phyloP scores from a whole-genome alignment of 306 rosid genomes.

The Cucurbita maxima region DNA sequence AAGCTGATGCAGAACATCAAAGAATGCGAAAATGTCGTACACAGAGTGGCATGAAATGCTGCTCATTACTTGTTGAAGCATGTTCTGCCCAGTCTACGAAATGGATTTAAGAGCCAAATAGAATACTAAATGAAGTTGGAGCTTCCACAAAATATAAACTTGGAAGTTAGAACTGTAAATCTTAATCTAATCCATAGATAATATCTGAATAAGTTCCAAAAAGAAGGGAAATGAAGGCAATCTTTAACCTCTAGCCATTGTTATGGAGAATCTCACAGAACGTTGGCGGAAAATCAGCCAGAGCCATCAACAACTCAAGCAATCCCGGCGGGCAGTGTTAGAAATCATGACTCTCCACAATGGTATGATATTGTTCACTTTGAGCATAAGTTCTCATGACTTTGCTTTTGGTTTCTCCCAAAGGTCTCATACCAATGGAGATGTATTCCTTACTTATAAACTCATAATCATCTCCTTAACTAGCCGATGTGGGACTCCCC shows the following conservation, averaged over 20 bases:
- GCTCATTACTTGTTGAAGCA: slow-evolving; percentile 43
- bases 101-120: background rate
- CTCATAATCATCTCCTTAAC: no score
- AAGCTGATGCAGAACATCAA: slow-evolving; percentile 57
- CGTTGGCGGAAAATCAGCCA: background rate
- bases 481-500: no score
- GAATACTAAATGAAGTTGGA: slow-evolving; percentile 7
- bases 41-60: slow-evolving; percentile 60
- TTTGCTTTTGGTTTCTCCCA: no score
- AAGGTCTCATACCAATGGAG: no score
- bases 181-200: background rate
- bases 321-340: background rate
- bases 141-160: background rate
- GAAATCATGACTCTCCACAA: no score
- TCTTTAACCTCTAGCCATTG: background rate
- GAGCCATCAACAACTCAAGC: no score
- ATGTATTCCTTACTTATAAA: no score
- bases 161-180: background rate
- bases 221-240: background rate
- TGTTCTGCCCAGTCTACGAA: slow-evolving; percentile 25
- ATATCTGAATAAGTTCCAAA: background rate
- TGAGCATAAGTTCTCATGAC: no score
- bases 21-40: slow-evolving; percentile 64
- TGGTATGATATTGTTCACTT: no score
- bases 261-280: background rate